Evolutionary conservation across 208 protist species (phyloP), one percentile per base, ranked within the genome.

Genomic region (Giardia muris): DNA sequence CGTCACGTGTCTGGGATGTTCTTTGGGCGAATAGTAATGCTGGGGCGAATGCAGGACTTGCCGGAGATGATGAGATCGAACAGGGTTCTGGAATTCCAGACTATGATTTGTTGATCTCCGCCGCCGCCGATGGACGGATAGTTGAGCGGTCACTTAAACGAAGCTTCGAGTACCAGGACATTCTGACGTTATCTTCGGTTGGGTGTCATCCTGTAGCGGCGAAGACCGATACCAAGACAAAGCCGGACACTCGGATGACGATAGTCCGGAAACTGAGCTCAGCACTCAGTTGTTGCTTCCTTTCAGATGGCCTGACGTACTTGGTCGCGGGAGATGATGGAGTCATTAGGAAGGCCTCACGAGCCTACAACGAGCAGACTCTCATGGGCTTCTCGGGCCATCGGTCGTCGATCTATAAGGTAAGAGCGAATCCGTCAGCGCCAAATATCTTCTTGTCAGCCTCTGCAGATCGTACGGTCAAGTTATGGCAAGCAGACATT

Each of bases 121-220:
- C 45, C 43, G 44, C 43, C 1, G 43, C 87, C 19, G 87, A 90
- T 47, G 87, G 87, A 43, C 87, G 87, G n/a, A 45, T 90, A 4
- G 87, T 90, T 4, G 87, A 90, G 44, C 87, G 87, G n/a, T 67
- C 45, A 67, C 1, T 90, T 2, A 90, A 90, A n/a, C 46, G 87
- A n/a, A 90, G 43, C 48, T 90, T 90, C 45, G 87, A 90, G 44
- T n/a, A 90, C n/a, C 2, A 46, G 30, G 87, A 90, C 48, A 90
- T 90, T 47, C n/a, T 90, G n/a, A 90, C 87, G 44, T 47, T 90
- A 4, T 67, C 87, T n/a, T 47, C 2, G 46, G 1, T 90, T 4
- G 87, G 10, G 4, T n/a, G 19, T 2, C 87, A 90, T 47, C 87
- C 87, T 43, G 87, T 90, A 10, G 87, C 87, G n/a, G 30, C 45